Percentiles rank a stretch among this genome's conserved stretches.
phyloP scores from a whole-genome alignment of 768 basidiomycete genomes.

The Hypholoma fasciculare region DNA sequence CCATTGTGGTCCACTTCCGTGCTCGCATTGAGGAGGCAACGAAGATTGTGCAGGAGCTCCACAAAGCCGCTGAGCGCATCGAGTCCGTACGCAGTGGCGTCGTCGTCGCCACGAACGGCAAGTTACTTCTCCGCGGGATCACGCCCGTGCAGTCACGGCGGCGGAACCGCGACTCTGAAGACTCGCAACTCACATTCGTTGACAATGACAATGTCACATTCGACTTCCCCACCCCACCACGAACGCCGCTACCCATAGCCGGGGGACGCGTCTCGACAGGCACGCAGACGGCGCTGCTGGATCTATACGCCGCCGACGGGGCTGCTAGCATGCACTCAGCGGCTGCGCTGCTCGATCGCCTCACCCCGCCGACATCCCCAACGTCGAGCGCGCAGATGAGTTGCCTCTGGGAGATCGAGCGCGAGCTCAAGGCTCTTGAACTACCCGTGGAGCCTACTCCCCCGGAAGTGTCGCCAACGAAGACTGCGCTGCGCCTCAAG shows the following conservation, averaged over 20 bases:
- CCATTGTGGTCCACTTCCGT: conserved; percentile 52
- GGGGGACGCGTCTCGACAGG: conserved; percentile 19
- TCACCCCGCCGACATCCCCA: conserved; percentile 32
- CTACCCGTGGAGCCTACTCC: background rate
- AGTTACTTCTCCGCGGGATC: conserved; percentile 36
- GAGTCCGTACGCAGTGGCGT: conserved; percentile 44
- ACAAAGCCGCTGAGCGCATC: conserved; percentile 42
- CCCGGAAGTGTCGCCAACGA: conserved; percentile 3
- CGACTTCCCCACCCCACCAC: conserved; percentile 1
- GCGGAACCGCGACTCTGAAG: conserved; percentile 61
- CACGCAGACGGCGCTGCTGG: conserved; percentile 29
- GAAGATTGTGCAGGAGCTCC: conserved; percentile 48
- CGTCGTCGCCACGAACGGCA: conserved; percentile 43
- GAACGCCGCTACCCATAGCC: conserved; percentile 1
- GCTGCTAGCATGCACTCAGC: conserved; percentile 3
- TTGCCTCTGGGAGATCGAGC: conserved; percentile 33
- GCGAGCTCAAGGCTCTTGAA: conserved; percentile 25
- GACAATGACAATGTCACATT: conserved; percentile 17
- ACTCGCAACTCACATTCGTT: conserved; percentile 61
- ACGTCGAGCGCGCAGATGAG: conserved; percentile 19
- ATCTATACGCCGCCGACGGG: conserved; percentile 12
- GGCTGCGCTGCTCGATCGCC: conserved; percentile 40
- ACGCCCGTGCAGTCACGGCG: conserved; percentile 28
- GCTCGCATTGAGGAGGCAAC: conserved; percentile 51
- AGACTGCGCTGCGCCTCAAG: conserved; percentile 32